These are phyloP conservation scores for Scytalidium lignicola DNA, from an alignment of 2,329 filamentous ascomycete species.

Conservation along the genomic window DNA sequence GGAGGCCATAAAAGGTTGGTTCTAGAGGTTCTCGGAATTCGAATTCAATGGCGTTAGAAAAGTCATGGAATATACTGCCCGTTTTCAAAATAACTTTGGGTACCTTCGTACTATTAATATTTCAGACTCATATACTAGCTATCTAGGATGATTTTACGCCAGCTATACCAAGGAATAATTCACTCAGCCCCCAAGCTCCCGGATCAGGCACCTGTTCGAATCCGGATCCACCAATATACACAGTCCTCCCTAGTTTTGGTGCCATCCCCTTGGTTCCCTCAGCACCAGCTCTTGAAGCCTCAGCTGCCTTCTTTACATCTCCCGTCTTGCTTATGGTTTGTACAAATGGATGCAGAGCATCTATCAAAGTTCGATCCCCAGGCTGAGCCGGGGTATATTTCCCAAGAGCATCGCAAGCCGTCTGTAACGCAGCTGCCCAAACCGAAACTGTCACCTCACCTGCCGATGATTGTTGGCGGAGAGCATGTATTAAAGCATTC, in stretches of 20 bases:
- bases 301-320: constrained; percentile 66
- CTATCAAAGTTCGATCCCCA: constrained; percentile 85
- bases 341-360: constrained; percentile 86
- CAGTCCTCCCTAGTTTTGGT: constrained; percentile 76
- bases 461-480: constrained; percentile 19
- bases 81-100: background rate
- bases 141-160: constrained; percentile 30
- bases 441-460: constrained; percentile 38
- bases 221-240: constrained; percentile 74
- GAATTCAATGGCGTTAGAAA: constrained; percentile 22
- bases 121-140: constrained; percentile 25
- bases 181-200: constrained; percentile 69
- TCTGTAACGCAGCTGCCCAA: constrained; percentile 61
- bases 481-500: constrained; percentile 58
- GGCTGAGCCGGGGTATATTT: constrained; percentile 86
- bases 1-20: constrained; percentile 11
- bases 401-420: constrained; percentile 64
- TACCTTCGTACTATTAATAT: background rate
- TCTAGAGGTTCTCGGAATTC: constrained; percentile 17
- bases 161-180: constrained; percentile 76
- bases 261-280: constrained; percentile 88
- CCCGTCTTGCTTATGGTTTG: constrained; percentile 60
- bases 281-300: constrained; percentile 69
- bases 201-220: constrained; percentile 71
- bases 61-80: constrained; percentile 15